Percentiles rank a stretch among this genome's conserved stretches.
These are phyloP conservation scores for Yamadazyma oceani DNA, from an alignment of 1,139 yeast species.

Conservation along the genomic window DNA sequence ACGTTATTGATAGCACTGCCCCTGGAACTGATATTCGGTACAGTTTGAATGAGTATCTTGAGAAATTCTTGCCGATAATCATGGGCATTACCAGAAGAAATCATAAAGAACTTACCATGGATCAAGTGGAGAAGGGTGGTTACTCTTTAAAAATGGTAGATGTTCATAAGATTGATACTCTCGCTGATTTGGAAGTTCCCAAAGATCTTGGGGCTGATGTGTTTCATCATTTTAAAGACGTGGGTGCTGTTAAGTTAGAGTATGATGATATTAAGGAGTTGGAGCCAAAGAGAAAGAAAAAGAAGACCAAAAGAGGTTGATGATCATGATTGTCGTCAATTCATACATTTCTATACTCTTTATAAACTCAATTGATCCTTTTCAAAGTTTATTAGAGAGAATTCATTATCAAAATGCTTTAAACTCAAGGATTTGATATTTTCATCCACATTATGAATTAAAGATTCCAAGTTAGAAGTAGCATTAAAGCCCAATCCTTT, in stretches of 20 bases:
- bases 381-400: constrained; percentile 41
- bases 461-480: constrained; percentile 33
- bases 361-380: constrained; percentile 33
- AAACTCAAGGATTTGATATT: constrained; percentile 34
- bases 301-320: constrained; percentile 8
- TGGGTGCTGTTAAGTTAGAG: constrained; percentile 4
- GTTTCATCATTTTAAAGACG: constrained; percentile 1
- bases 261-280: neutral
- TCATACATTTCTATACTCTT: neutral
- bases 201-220: constrained; percentile 11
- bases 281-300: constrained; percentile 8
- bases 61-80: constrained; percentile 31
- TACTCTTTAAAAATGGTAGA: constrained; percentile 39
- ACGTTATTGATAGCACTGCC: constrained; percentile 28
- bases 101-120: constrained; percentile 16
- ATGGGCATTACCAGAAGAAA: constrained; percentile 16
- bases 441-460: constrained; percentile 32
- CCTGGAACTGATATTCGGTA: constrained; percentile 41
- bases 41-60: constrained; percentile 41
- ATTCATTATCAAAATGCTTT: constrained; percentile 33
- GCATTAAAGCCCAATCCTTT: constrained; percentile 26
- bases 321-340: constrained; percentile 2
- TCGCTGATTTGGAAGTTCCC: constrained; percentile 24
- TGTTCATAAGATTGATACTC: constrained; percentile 22
- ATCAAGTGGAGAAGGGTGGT: constrained; percentile 33